A percentile compares a stretch with the other conserved stretches of the same genome.
phyloP scores from a whole-genome alignment of 2,329 filamentous ascomycete genomes.

The Dryadomyces quercivorus region DNA sequence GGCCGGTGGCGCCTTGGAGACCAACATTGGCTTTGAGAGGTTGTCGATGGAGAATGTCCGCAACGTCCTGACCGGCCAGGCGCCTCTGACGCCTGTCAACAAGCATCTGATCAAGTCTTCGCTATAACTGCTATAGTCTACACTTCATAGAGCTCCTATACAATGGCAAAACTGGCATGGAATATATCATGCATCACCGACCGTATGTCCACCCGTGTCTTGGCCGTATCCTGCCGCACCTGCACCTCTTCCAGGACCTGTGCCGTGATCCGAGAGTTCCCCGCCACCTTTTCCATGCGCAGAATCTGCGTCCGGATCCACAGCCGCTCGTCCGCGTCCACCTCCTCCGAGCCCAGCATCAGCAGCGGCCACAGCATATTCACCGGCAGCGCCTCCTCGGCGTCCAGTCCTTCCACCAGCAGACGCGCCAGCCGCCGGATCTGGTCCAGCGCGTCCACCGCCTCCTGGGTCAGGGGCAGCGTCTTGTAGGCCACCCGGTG shows the following conservation, averaged over 20 bases:
- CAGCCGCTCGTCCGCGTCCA: constrained; percentile 30
- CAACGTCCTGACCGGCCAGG: constrained; percentile 29
- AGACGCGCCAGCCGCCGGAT: constrained; percentile 34
- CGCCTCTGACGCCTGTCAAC: constrained; percentile 40
- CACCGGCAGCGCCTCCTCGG: constrained; percentile 35
- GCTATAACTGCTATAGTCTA: too few species aligned
- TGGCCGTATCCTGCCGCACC: constrained; percentile 26
- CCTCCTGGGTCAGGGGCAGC: constrained; percentile 38
- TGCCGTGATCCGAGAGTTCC: constrained; percentile 30
- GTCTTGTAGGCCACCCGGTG: constrained; percentile 44
- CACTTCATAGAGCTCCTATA: too few species aligned
- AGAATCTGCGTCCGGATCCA: constrained; percentile 40
- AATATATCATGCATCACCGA: constrained; percentile 36
- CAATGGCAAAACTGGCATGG: constrained; percentile 39
- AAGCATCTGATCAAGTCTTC: constrained; percentile 28
- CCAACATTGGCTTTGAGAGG: constrained; percentile 39
- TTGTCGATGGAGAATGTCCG: constrained; percentile 42
- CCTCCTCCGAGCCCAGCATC: constrained; percentile 43
- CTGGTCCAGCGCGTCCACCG: constrained; percentile 32
- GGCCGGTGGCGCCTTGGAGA: constrained; percentile 41
- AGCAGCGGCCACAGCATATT: constrained; percentile 46
- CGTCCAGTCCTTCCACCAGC: constrained; percentile 28
- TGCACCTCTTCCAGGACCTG: constrained; percentile 34
- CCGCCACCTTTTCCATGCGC: constrained; percentile 31
- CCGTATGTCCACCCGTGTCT: constrained; percentile 29